Base-by-base conservation (phyloP, 495 filamentous ascomycete species). In the Evernia prunastri region DNA sequence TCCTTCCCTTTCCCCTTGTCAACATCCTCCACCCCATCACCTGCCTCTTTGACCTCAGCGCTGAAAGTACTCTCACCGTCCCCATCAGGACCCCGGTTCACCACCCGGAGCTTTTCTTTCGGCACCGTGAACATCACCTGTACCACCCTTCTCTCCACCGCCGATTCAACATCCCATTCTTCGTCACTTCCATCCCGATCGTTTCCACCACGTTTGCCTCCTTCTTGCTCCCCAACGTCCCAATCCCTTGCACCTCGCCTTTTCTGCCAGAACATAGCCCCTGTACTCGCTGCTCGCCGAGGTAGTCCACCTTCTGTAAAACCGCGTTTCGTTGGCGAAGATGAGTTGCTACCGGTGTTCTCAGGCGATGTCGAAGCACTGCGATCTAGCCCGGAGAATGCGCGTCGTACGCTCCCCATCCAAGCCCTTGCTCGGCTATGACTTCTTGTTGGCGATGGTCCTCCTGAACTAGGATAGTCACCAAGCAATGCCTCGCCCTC, bases 81-180 rank as follows among this genome's bases (percentile, higher is more conserved):
- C 74, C 78, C 62, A 75, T 76, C 73, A 76, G 79, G 64, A 64
- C 76, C 77, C 23, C 79, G 84, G 76, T 97, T 97, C 12, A 96
- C 92, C 17, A 97, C 91, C 58, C 93, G 79, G 68, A 97, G 72
- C 72, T 81, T 84, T 76, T 91, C 87, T 72, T 85, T 88, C 56
- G 93, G 93, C 63, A 96, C 90, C 1, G 92, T 96, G 73, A 95
- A 97, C 79, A 95, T 95, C 66, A 95, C 84, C 76, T 97, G 93
- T 64, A 97, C 92, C 20, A 90, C 81, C 51, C 91, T 74, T 58
- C 82, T 84, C 74, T 92, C 86, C 2, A 89, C 88, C 9, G 90
- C 90, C 53, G 82, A 82, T 72, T 97, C 93, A 40, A 96, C 82
- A 70, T 96, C 92, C 92, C 92, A 96, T 58, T 96, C 92, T 7